phyloP scores from a whole-genome alignment of 208 protist genomes.

The Zelonia costaricensis region DNA sequence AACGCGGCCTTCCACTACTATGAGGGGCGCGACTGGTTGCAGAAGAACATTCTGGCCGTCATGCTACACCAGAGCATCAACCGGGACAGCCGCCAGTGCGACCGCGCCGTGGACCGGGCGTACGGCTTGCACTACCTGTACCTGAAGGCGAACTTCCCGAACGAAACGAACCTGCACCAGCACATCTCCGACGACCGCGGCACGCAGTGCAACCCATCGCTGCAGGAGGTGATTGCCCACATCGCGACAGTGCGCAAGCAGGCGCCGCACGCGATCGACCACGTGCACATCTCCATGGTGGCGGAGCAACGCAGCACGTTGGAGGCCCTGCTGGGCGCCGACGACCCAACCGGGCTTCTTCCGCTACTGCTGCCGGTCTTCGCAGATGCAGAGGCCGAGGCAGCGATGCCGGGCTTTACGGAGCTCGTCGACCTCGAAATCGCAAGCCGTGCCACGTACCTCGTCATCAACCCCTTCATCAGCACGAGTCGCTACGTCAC shows the following conservation, averaged over 20 bases:
- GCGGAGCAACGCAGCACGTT: conserved; percentile 28
- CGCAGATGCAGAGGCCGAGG: conserved; percentile 2
- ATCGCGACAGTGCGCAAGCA: conserved; percentile 11
- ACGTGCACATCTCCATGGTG: conserved; percentile 41
- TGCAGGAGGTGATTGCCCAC: conserved; percentile 31
- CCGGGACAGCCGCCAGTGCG: conserved; percentile 20
- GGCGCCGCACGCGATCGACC: conserved; percentile 7
- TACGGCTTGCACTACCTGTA: conserved; percentile 58
- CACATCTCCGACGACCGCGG: conserved; percentile 23
- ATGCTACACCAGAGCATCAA: conserved; percentile 26
- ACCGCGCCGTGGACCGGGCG: conserved; percentile 5
- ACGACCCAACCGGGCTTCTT: conserved; percentile 13
- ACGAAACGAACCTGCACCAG: conserved; percentile 18
- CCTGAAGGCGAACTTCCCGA: conserved; percentile 36
- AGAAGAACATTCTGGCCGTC: conserved; percentile 30
- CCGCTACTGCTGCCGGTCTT: conserved; percentile 18
- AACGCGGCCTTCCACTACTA: conserved; percentile 32
- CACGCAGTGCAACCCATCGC: conserved; percentile 39
- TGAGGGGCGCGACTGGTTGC: conserved; percentile 2
- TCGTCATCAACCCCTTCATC: conserved; percentile 50
- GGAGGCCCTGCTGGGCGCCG: conserved; percentile 19
- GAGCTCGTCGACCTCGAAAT: conserved; percentile 49
- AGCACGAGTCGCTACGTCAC: conserved; percentile 39
- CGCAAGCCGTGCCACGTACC: conserved; percentile 26
- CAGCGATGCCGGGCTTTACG: conserved; percentile 16